Conservation (phyloP, 163 green algal genomes). For the Prototheca cutis region DNA sequence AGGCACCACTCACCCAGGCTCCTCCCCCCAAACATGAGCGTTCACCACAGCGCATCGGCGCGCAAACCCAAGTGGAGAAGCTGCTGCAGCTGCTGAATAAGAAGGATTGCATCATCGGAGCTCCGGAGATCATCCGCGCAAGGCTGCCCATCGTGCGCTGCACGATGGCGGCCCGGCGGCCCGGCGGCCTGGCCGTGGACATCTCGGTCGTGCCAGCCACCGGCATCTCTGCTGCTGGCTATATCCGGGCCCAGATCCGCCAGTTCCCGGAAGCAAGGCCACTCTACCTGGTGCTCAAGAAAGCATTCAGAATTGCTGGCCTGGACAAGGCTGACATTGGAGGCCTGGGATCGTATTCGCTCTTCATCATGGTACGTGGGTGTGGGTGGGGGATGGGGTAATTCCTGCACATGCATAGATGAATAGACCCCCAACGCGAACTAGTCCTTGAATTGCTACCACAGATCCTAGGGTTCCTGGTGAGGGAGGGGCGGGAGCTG, state of each 20-base stretch:
- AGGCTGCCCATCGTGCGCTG: conserved; percentile 61
- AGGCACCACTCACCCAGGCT: too few species aligned
- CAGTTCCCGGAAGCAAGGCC: conserved; percentile 31
- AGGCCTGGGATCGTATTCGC: conserved; percentile 41
- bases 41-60: too few species aligned
- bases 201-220: conserved; percentile 65
- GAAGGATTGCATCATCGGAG: conserved; percentile 8
- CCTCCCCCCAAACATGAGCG: too few species aligned
- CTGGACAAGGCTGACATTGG: conserved; percentile 57
- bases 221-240: conserved; percentile 53
- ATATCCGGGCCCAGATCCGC: conserved; percentile 42
- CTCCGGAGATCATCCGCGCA: conserved; percentile 41
- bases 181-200: conserved; percentile 44
- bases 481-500: conserved; percentile 7
- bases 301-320: conserved; percentile 35
- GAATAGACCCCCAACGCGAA: too few species aligned
- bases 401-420: too few species aligned
- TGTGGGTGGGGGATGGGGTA: neutral
- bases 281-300: conserved; percentile 46
- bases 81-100: conserved; percentile 27
- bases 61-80: too few species aligned
- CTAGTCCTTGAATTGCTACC: neutral
- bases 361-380: conserved; percentile 43
- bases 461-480: conserved; percentile 27
- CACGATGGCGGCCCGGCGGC: conserved; percentile 11